Percentiles rank a stretch among this genome's conserved stretches.
Conservation (phyloP, 805 yeast genomes). For the Sugiyamaella marilandica region DNA sequence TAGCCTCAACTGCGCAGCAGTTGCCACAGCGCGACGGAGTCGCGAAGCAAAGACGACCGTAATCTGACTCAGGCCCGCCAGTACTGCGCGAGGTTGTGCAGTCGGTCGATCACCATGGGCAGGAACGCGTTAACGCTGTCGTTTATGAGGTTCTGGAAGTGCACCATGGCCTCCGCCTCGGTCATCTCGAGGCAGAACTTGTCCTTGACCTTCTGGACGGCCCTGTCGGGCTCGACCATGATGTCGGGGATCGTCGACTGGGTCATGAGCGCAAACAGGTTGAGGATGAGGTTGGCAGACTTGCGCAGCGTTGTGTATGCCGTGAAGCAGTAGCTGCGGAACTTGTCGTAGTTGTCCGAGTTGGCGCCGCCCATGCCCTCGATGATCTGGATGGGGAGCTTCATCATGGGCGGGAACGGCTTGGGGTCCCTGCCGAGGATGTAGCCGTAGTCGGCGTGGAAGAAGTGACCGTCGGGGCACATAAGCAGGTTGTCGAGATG, state of each 20-base stretch:
- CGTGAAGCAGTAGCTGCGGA: conserved; percentile 90
- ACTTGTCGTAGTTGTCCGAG: conserved; percentile 78
- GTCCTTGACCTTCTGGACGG: conserved; percentile 87
- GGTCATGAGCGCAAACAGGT: conserved; percentile 88
- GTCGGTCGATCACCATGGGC: conserved; percentile 91
- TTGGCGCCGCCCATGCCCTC: conserved; percentile 97
- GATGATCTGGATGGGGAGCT: conserved; percentile 90
- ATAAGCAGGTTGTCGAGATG: conserved; percentile 86
- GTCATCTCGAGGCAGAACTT: conserved; percentile 89
- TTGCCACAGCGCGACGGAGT: too few species aligned
- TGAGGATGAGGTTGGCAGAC: conserved; percentile 83
- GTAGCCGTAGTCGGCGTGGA: conserved; percentile 98
- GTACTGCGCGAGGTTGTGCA: conserved; percentile 94
- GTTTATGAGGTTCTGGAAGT: conserved; percentile 89
- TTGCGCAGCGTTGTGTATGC: conserved; percentile 87
- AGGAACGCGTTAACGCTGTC: conserved; percentile 90
- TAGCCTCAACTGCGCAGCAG: too few species aligned
- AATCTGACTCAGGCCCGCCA: conserved; percentile 90
- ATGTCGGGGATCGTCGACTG: conserved; percentile 85
- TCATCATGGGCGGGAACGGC: conserved; percentile 98
- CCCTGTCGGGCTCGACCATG: conserved; percentile 74
- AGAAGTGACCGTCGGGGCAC: conserved; percentile 80
- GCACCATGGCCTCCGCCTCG: conserved; percentile 93
- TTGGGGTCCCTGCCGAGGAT: conserved; percentile 96
- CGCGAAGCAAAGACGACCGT: too few species aligned